Evolutionary conservation across 1,139 yeast genomes (phyloP), one percentile per base, ranked within the genome.

Genomic region (Insectozyma bohioensis): DNA sequence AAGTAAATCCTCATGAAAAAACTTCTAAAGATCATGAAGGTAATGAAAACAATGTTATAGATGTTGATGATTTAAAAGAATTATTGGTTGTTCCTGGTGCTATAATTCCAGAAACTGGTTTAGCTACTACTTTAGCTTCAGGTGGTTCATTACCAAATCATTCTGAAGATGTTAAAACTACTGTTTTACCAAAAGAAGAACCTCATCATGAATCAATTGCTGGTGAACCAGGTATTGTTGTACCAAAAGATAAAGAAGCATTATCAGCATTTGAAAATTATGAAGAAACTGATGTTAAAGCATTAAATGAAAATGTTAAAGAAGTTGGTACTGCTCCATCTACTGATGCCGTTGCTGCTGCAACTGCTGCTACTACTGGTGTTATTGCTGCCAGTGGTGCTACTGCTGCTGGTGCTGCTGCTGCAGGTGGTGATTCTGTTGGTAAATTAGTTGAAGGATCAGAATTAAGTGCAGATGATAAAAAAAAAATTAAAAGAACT

Each of bases 141-240:
- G 35, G 41, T 13, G 41, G 42, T 15, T 13, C 17, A 15, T 26
- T 40, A 34, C 18, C 40, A 20, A 37, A 43, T 12, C 23, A 18
- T 19, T 35, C 34, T 12, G 40, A 37, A 13, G 64, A 55, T 12
- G 49, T 63, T 24, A 59, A 59, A 31, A 59, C 81, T 32, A 73
- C 81, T n/a, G 84, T 77, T 12, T 46, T 77, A 62, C 83, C 85
- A 31, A 59, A 72, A 11, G 42, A 58, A 17, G 82, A 75, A 46
- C 72, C 68, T 22, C 43, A 59, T 34, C 78, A 75, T 42, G 58
- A 60, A 26, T 29, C 46, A 6, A 28, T 45, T 30, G 31, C 45
- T 31, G 84, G 84, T 24, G 85, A 78, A 54, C 81, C 85, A 24
- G 85, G 85, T 34, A 58, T 69, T 33, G 56, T 52, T 27, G 49